Base-by-base conservation (phyloP, 1,139 yeast species). In the Hansenula lynferdii region DNA sequence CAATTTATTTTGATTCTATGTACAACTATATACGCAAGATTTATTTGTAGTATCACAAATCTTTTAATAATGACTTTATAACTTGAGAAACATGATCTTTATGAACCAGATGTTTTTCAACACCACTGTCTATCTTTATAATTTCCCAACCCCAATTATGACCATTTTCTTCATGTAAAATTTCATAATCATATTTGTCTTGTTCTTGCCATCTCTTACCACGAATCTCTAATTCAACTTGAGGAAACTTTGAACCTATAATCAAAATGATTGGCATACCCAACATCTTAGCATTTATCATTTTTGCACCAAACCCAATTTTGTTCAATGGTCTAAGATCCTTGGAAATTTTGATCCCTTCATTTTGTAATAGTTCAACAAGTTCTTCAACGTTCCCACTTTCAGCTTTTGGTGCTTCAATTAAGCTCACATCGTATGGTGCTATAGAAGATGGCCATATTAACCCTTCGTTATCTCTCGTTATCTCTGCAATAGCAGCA, bases 401-500 rank as follows among this genome's bases (percentile, higher is more conserved):
- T 12, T 23, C 7, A 6, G 17, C 3, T 31, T 31, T 60, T 8
- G 63, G 62, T 14, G 75, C 60, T 14, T 65, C 65, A 18, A 87
- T 72, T 1, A 90, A 64, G 1, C 89, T 77, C 1, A 75, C 74
- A 24, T 75, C 70, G 67, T 84, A 83, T 4, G 98, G 98, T 0
- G 96, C 79, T 16, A 92, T 70, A 0, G 64, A 51, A 1, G 70
- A 67, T 0, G 98, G 98, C 97, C 97, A 92, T 25, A 69, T 66
- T 31, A 92, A 69, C 0, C 97, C 97, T 1, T 58, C 47, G 0
- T 57, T 58, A 54, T 90, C 97, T 36, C 82, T 66, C 12, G 77
- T 69, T 31, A 80, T 71, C 48, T 85, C 94, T 0, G 94, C 97
- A 41, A 90, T 73, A 4, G 96, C 86, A 0, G 92, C 96, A 24